Percentiles rank a stretch among this genome's conserved stretches.
Evolutionary conservation across 106 monocot species (phyloP).

Genomic region (Vanilla planifolia): DNA sequence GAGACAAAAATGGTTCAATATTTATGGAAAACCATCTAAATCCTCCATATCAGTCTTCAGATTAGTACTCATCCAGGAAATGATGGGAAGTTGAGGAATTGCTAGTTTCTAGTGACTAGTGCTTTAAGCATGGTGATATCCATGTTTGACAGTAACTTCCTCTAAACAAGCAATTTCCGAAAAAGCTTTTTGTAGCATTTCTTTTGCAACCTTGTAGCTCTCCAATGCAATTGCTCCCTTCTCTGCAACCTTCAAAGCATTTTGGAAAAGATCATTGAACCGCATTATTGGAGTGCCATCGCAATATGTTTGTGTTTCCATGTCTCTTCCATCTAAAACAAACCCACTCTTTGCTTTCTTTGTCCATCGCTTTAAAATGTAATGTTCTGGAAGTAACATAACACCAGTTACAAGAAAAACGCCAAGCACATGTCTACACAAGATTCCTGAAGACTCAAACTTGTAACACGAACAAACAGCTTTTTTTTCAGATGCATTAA

Average conservation of each 20-base stretch:
- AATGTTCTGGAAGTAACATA: conserved; percentile 44
- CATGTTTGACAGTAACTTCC: conserved; percentile 15
- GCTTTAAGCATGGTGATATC: not conserved
- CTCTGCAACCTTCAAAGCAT: conserved; percentile 60
- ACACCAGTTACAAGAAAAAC: conserved; percentile 35
- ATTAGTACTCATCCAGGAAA: not conserved
- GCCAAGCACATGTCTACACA: conserved; percentile 60
- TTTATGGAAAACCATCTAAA: not conserved
- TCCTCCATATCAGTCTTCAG: no score
- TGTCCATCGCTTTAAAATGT: conserved; percentile 63
- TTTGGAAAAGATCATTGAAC: conserved; percentile 45
- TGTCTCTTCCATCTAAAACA: conserved; percentile 18
- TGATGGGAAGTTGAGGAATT: not conserved
- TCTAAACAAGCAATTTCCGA: conserved; percentile 39
- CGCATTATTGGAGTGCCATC: conserved; percentile 22
- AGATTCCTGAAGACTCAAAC: conserved; percentile 53
- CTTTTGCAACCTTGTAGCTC: conserved; percentile 50
- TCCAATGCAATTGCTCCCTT: conserved; percentile 53
- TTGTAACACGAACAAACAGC: conserved; percentile 56
- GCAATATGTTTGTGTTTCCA: conserved; percentile 17
- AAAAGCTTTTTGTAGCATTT: conserved; percentile 54
- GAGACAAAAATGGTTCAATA: not conserved
- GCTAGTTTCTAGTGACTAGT: not conserved
- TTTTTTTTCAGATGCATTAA: conserved; percentile 45
- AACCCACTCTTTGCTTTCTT: conserved; percentile 53